These are phyloP conservation scores for Coniosporium tulheliwenetii DNA, from an alignment of 2,329 filamentous ascomycete species.

Conservation along the genomic window DNA sequence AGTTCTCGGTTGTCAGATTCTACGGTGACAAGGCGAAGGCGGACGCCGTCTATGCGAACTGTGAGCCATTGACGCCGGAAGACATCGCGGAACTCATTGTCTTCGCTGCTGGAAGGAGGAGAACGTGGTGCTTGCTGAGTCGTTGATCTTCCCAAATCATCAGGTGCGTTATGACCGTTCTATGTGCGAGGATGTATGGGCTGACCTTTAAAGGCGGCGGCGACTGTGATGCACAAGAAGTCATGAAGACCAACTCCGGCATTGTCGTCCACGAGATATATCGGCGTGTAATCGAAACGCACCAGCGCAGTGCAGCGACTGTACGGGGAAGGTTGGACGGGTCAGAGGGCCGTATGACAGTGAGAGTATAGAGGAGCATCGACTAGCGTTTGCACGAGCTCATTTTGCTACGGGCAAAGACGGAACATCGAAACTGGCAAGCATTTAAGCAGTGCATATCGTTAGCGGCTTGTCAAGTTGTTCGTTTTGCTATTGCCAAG, in stretches of 20 bases:
- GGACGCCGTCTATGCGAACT: conserved; percentile 72
- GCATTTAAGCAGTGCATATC: too few relatives aligned
- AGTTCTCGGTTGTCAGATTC: conserved; percentile 81
- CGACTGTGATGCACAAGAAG: conserved; percentile 30
- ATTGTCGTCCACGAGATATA: too few relatives aligned
- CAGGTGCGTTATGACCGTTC: conserved; percentile 45
- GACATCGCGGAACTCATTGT: conserved; percentile 87
- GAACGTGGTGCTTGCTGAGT: conserved; percentile 83
- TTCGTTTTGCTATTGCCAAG: too few relatives aligned
- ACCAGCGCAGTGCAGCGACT: too few relatives aligned
- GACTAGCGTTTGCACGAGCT: too few relatives aligned
- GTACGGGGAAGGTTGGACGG: too few relatives aligned
- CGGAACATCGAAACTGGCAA: too few relatives aligned
- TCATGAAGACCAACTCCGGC: conserved; percentile 3
- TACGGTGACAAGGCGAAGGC: conserved; percentile 81
- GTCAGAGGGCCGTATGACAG: too few relatives aligned
- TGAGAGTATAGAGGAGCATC: too few relatives aligned
- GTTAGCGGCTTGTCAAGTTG: too few relatives aligned
- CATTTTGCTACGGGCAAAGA: too few relatives aligned
- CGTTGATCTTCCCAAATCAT: conserved; percentile 74
- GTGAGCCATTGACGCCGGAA: conserved; percentile 71
- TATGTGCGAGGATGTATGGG: not conserved
- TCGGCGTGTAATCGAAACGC: too few relatives aligned
- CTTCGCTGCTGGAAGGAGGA: conserved; percentile 71
- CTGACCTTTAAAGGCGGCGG: conserved; percentile 19